phyloP scores from a whole-genome alignment of 2,329 filamentous ascomycete species.

The Helotiales sp. region DNA sequence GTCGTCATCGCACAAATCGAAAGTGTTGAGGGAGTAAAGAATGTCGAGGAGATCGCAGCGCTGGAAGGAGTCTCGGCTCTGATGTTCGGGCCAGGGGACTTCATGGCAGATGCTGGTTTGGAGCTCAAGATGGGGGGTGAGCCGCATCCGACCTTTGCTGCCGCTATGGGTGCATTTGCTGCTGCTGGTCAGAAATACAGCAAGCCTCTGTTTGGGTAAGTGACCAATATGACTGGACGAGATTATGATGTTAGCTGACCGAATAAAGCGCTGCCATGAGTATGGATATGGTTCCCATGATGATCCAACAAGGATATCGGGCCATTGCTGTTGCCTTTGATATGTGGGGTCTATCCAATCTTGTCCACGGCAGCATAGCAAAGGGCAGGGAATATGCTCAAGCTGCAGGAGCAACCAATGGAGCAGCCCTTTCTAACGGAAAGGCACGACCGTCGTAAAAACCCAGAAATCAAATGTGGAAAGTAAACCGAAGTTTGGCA shows the following conservation, averaged over 20 bases:
- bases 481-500: not conserved
- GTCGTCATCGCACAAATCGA: constrained; percentile 18
- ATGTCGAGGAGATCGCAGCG: constrained; percentile 18
- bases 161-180: constrained; percentile 12
- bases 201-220: constrained; percentile 19
- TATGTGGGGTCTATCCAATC: constrained; percentile 18
- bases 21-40: constrained; percentile 18
- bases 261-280: constrained; percentile 7
- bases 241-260: not conserved
- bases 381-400: constrained; percentile 14
- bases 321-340: constrained; percentile 12
- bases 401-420: not conserved
- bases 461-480: too few species aligned
- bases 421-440: not conserved
- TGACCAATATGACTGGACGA: not conserved
- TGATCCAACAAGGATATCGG: constrained; percentile 12
- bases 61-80: constrained; percentile 7
- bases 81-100: constrained; percentile 22
- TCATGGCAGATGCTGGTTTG: constrained; percentile 17
- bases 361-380: constrained; percentile 7
- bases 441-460: not conserved
- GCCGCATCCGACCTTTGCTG: constrained; percentile 16
- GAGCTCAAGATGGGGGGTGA: constrained; percentile 9
- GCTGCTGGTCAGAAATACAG: constrained; percentile 13
- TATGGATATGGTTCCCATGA: constrained; percentile 14